These are phyloP conservation scores for Xylaria bambusicola DNA, from an alignment of 495 filamentous ascomycete species.

Conservation along the genomic window DNA sequence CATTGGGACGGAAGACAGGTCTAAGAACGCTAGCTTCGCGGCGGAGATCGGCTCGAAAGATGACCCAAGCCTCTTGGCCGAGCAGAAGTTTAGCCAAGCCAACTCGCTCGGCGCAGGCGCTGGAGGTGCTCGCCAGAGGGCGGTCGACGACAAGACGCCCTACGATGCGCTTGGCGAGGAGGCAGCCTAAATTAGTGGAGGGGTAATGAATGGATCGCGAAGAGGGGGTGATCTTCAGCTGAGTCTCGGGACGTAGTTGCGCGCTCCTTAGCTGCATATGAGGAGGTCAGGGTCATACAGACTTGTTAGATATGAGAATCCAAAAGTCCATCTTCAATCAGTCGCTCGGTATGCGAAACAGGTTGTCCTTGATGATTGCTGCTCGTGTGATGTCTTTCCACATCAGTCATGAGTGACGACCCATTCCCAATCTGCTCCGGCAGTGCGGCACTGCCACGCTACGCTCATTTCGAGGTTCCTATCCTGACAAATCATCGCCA, in stretches of 20 bases:
- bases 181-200: not conserved
- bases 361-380: not conserved
- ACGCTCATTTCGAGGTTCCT: no score
- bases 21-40: slow-evolving; percentile 29
- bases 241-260: not conserved
- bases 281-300: not conserved
- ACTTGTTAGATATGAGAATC: not conserved
- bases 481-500: not conserved
- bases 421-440: not conserved
- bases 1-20: slow-evolving; percentile 29
- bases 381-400: not conserved
- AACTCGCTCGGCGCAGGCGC: slow-evolving; percentile 5
- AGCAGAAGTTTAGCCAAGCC: slow-evolving; percentile 20
- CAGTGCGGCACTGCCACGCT: not conserved
- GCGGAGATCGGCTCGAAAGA: slow-evolving; percentile 41
- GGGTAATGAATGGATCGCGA: no score
- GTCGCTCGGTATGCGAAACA: not conserved
- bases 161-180: slow-evolving; percentile 28
- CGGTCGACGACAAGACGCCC: slow-evolving; percentile 22
- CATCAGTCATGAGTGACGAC: not conserved
- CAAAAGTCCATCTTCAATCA: not conserved
- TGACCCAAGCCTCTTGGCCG: slow-evolving; percentile 38
- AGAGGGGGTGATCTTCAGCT: not conserved
- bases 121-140: slow-evolving; percentile 19
- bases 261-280: not conserved